Conservation (phyloP, 1,284 basidiomycete genomes). For the Entoloma clypeatum region DNA sequence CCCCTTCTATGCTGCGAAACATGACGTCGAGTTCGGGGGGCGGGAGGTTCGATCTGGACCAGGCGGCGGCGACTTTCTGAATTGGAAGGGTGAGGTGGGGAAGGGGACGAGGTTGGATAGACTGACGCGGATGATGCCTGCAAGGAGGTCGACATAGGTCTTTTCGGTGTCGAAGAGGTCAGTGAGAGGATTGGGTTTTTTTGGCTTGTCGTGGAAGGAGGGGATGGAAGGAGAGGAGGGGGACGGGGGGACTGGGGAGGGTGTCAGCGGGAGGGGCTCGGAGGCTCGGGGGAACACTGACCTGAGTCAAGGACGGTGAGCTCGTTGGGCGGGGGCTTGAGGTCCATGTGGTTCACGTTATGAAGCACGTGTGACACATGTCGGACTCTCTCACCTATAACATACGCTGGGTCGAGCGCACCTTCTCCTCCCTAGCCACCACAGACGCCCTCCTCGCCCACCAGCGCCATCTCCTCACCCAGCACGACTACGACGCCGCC, state of each 20-base stretch:
- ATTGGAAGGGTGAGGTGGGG: constrained; percentile 14
- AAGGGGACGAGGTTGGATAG: constrained; percentile 9
- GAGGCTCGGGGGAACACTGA: constrained; percentile 13
- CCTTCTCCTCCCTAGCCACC: constrained; percentile 27
- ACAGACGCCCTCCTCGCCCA: constrained; percentile 46
- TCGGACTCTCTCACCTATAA: constrained; percentile 21
- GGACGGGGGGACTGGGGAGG: constrained; percentile 11
- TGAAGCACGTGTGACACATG: constrained; percentile 4
- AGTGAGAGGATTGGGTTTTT: constrained; percentile 77
- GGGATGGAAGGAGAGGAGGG: constrained; percentile 36
- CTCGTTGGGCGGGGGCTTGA: background rate
- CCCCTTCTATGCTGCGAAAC: constrained; percentile 89
- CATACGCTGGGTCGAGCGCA: constrained; percentile 31
- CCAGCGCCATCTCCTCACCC: constrained; percentile 46
- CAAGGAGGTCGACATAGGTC: constrained; percentile 87
- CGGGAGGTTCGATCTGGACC: constrained; percentile 93
- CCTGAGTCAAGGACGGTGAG: constrained; percentile 11
- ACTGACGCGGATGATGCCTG: constrained; percentile 86
- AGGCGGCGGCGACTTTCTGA: constrained; percentile 94
- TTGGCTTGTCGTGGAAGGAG: constrained; percentile 42
- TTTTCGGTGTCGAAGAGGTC: constrained; percentile 96
- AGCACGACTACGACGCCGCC: constrained; percentile 56
- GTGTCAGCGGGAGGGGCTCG: constrained; percentile 11
- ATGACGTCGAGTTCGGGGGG: constrained; percentile 89
- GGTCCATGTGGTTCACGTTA: background rate